Base-by-base conservation (phyloP, 768 basidiomycete genomes). In the Fomitopsis pulvina region DNA sequence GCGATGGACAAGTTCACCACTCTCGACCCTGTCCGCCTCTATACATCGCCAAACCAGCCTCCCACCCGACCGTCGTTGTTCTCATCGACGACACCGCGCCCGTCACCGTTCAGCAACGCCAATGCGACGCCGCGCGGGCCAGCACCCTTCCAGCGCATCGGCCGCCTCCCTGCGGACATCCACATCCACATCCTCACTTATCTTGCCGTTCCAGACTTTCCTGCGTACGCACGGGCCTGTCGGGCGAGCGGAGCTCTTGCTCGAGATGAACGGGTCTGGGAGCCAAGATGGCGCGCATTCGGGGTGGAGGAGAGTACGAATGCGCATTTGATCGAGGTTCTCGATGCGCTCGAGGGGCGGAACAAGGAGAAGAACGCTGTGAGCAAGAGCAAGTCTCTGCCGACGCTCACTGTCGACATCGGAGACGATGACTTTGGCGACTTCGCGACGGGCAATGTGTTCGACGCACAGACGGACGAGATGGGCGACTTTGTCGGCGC, bases 391-490 rank as follows among this genome's bases (percentile, higher is more conserved):
- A 70, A 67, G 14, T 76, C 74, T 10, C 81, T 85, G 16, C 79
- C 87, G 1, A 80, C 78, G 1, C 76, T 85, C 25, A 58, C 75
- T 9, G 80, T 83, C 14, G 70, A 76, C 46, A 80, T 80, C 32
- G 65, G 71, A 37, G 86, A 91, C 52, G 90, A 94, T 57, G 91
- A 92, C 22, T 95, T 95, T 67, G 93, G 92, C 3, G 92, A 93
- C 61, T 91, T 92, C 62, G 77, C 85, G 74, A 76, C 61, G 29
- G 37, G 45, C 51, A 18, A 18, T 5, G 34, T 51, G 22, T 59
- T 55, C 43, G 56, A 59, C 20, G 52, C 65, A 3, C 56, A 60
- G 4, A 60, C 65, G 3, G 76, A 69, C 6, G 76, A 77, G 53
- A 70, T 79, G 65, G 75, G 71, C 21, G 72, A 76, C 53, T 76